Conservation (phyloP, 2,329 filamentous ascomycete genomes). For the Xylaria arbuscula region DNA sequence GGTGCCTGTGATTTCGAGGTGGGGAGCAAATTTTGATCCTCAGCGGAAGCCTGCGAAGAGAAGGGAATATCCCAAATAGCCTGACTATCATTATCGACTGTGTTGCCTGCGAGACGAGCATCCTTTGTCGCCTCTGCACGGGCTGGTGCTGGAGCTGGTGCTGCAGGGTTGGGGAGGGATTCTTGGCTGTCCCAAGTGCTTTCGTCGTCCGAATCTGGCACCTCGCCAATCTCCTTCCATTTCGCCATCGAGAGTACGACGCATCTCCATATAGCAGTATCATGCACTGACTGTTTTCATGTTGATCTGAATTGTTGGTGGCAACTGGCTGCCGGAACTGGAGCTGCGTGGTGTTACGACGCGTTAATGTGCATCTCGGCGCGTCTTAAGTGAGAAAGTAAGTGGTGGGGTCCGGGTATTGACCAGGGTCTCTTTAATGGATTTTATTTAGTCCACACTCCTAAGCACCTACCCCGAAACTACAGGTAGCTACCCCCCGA, state of each 20-base stretch:
- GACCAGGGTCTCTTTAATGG: no score
- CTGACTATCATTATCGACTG: constrained; percentile 16
- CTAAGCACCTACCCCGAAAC: not conserved
- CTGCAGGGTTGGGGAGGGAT: constrained; percentile 41
- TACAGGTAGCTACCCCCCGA: not conserved
- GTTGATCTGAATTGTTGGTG: constrained; percentile 9
- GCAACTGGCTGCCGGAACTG: not conserved
- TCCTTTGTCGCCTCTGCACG: constrained; percentile 13
- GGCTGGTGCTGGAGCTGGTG: constrained; percentile 24
- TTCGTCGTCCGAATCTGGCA: constrained; percentile 59
- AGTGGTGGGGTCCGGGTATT: constrained; percentile 15
- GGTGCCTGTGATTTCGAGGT: constrained; percentile 23
- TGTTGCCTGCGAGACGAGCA: constrained; percentile 1
- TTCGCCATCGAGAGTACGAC: constrained; percentile 53
- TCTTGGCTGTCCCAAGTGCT: constrained; percentile 53
- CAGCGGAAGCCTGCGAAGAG: constrained; percentile 42
- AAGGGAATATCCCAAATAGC: constrained; percentile 50
- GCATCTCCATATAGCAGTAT: constrained; percentile 46
- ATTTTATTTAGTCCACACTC: not conserved
- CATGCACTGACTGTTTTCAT: constrained; percentile 23
- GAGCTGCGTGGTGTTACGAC: constrained; percentile 7
- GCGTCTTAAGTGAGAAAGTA: constrained; percentile 21
- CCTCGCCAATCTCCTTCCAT: constrained; percentile 59
- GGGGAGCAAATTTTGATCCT: constrained; percentile 44
- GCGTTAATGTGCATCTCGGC: constrained; percentile 34